Base-by-base conservation (phyloP, 2,329 filamentous ascomycete species). In the Epichloe gansuensis region DNA sequence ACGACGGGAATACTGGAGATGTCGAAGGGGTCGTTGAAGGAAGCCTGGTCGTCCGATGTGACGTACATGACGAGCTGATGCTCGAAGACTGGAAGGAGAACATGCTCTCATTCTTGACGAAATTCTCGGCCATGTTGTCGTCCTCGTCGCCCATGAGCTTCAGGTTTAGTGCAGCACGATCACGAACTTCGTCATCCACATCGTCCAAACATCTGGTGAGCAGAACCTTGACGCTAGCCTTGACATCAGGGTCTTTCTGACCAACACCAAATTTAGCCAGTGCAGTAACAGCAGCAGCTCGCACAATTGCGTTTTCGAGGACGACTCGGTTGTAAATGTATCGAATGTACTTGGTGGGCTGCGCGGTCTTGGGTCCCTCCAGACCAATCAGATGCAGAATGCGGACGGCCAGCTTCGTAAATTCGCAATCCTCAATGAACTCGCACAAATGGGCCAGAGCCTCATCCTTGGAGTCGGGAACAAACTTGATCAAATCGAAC, bases 261-360 rank as follows among this genome's bases (percentile, higher is more conserved):
- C 88, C 91, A 54, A 97, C 91, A 62, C 93, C 93, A 65, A 98
- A 98, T 70, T 97, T 98, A 62, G 91, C 89, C 57, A 98, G 73
- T 3, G 93, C 93, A 25, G 93, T 97, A 25, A 97, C 94, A 50
- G 93, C 93, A 9, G 93, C 91, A 48, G 93, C 93, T 60, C 93
- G 82, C 21, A 98, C 91, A 57, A 96, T 90, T 42, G 93, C 90
- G 66, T 98, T 98, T 71, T 98, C 93, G 50, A 98, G 74, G 15
- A 98, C 93, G 23, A 98, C 91, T 55, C 93, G 83, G 74, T 98
- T 98, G 76, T 98, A 98, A 65, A 98, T 98, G 71, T 97, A 98
- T 54, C 93, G 88, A 61, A 98, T 95, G 69, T 96, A 98, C 77
- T 98, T 97, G 53, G 93, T 97, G 0, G 93, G 93, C 62, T 96